A percentile compares a stretch with the other conserved stretches of the same genome.
phyloP scores from a whole-genome alignment of 208 protist species.

The Trypanosoma boissoni region DNA sequence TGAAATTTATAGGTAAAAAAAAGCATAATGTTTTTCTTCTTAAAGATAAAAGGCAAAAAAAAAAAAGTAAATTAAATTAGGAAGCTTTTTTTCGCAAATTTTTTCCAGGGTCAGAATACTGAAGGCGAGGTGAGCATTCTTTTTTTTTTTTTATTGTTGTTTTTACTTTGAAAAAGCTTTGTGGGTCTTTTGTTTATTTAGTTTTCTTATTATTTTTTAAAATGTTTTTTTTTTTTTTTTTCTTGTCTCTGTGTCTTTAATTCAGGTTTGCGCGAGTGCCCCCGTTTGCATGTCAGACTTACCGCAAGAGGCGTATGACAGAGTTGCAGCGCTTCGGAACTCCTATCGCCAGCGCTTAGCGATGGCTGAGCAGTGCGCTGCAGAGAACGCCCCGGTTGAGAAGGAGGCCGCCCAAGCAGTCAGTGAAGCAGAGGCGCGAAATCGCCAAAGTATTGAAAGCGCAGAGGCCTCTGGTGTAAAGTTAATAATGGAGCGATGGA shows the following conservation, averaged over 20 bases:
- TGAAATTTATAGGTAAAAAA: background rate
- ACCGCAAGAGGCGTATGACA: constrained; percentile 17
- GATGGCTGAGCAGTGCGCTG: background rate
- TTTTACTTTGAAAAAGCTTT: background rate
- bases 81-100: background rate
- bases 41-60: background rate
- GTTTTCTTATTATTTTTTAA: constrained; percentile 1
- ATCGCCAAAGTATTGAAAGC: constrained; percentile 12
- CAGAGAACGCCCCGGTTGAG: background rate
- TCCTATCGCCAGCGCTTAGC: constrained; percentile 11
- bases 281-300: constrained; percentile 2
- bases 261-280: no score
- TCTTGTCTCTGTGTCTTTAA: no score
- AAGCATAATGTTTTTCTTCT: background rate
- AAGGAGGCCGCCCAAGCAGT: constrained; percentile 1
- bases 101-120: background rate
- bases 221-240: background rate
- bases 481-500: constrained; percentile 8
- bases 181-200: constrained; percentile 8
- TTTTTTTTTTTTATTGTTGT: constrained; percentile 1
- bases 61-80: background rate
- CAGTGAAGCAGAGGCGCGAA: background rate
- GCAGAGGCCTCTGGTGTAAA: constrained; percentile 1
- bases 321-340: constrained; percentile 9
- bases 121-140: background rate